Percentiles rank a stretch among this genome's conserved stretches.
phyloP scores from a whole-genome alignment of 495 filamentous ascomycete species.

The Friedmanniomyces endolithicus region DNA sequence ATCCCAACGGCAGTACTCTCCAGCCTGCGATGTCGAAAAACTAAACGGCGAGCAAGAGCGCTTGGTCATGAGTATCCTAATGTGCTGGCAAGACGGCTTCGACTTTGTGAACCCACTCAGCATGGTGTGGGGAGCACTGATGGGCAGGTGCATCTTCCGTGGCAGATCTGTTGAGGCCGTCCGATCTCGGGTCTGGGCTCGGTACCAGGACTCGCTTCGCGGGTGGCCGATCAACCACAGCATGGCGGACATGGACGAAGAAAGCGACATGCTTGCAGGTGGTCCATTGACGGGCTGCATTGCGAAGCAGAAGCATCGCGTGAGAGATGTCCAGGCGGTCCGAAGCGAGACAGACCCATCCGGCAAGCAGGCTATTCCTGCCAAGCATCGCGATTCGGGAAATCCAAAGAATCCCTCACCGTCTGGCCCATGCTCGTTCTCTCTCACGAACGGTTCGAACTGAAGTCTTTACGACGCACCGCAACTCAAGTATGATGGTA shows the following conservation, averaged over 20 bases:
- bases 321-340: not conserved
- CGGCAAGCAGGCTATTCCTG: too few species aligned
- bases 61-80: not conserved
- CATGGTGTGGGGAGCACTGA: slow-evolving; percentile 3
- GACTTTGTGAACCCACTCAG: not conserved
- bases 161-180: not conserved
- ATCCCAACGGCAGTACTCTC: not conserved
- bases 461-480: too few species aligned
- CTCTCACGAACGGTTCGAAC: too few species aligned
- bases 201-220: not conserved
- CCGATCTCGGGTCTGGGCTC: not conserved
- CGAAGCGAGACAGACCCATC: too few species aligned
- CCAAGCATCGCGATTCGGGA: too few species aligned
- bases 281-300: not conserved
- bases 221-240: not conserved
- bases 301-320: not conserved
- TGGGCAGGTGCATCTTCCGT: not conserved
- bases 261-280: not conserved
- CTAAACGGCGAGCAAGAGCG: not conserved
- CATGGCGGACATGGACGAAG: not conserved
- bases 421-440: too few species aligned
- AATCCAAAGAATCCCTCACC: too few species aligned
- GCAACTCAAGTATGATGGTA: too few species aligned
- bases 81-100: slow-evolving; percentile 1
- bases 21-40: not conserved